phyloP scores from a whole-genome alignment of 2,329 filamentous ascomycete species.

The Elsinoe ampelina region DNA sequence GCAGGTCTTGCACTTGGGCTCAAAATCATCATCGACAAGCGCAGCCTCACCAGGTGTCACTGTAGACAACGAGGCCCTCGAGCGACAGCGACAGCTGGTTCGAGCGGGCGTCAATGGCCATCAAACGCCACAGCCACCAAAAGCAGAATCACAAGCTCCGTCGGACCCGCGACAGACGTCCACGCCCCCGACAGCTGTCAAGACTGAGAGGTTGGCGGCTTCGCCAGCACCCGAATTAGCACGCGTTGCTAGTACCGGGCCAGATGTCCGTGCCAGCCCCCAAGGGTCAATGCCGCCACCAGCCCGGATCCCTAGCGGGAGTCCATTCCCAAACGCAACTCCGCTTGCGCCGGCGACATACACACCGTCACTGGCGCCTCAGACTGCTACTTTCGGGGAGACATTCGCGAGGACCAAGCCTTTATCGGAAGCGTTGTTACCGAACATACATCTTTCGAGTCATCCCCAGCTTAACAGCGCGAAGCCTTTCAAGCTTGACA shows the following conservation, averaged over 20 bases:
- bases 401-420: constrained; percentile 25
- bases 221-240: constrained; percentile 36
- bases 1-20: constrained; percentile 27
- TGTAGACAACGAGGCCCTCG: constrained; percentile 46
- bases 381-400: constrained; percentile 18
- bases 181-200: constrained; percentile 31
- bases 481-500: constrained; percentile 52
- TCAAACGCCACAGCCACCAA: constrained; percentile 20
- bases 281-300: constrained; percentile 28
- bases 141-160: constrained; percentile 18
- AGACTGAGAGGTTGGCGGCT: constrained; percentile 29
- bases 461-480: constrained; percentile 55
- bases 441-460: constrained; percentile 55
- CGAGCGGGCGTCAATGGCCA: constrained; percentile 40
- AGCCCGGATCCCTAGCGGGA: constrained; percentile 31
- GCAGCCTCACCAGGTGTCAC: constrained; percentile 41
- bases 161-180: constrained; percentile 23
- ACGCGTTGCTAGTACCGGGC: constrained; percentile 28
- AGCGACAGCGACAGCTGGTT: constrained; percentile 44
- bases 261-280: constrained; percentile 28
- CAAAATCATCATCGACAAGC: constrained; percentile 32
- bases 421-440: constrained; percentile 55
- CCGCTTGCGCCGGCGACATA: constrained; percentile 27
- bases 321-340: constrained; percentile 32
- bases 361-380: constrained; percentile 21